A percentile compares a stretch with the other conserved stretches of the same genome.
phyloP scores from a whole-genome alignment of 352 stramenopile species.

The Globisporangium megalacanthum region DNA sequence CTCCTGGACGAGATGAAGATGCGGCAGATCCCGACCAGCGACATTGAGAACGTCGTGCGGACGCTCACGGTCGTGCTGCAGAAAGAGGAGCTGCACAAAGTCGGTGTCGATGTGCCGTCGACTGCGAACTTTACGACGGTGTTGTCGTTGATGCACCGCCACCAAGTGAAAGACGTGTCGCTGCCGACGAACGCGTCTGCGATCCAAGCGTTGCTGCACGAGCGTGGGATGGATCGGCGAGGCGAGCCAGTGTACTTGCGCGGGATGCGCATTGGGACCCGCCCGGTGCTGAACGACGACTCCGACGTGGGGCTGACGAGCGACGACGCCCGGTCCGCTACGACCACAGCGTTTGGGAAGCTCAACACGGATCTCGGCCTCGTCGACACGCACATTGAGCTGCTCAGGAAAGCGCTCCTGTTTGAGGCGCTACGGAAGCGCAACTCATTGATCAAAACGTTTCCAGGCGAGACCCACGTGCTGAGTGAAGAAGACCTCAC shows the following conservation, averaged over 20 bases:
- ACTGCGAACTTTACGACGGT: slow-evolving; percentile 46
- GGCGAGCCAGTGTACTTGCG: slow-evolving; percentile 51
- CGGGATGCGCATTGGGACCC: slow-evolving; percentile 59
- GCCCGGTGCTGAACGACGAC: slow-evolving; percentile 21
- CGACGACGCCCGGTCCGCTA: background rate
- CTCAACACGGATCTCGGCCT: slow-evolving; percentile 53
- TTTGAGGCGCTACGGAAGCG: slow-evolving; percentile 63
- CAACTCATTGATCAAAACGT: slow-evolving; percentile 68
- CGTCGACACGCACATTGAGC: slow-evolving; percentile 60
- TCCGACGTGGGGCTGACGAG: background rate
- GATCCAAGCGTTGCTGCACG: slow-evolving; percentile 44
- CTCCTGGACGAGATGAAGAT: slow-evolving; percentile 51
- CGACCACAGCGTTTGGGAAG: background rate
- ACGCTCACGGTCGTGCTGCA: slow-evolving; percentile 52
- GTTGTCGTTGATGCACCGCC: slow-evolving; percentile 41
- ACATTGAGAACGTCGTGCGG: slow-evolving; percentile 53
- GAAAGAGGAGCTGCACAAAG: slow-evolving; percentile 44
- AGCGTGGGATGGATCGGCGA: slow-evolving; percentile 52
- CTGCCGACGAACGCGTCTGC: slow-evolving; percentile 30
- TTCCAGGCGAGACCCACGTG: slow-evolving; percentile 41
- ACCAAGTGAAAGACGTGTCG: slow-evolving; percentile 49
- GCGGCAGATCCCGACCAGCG: slow-evolving; percentile 42
- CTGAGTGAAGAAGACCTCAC: slow-evolving; percentile 34
- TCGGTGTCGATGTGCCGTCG: slow-evolving; percentile 36
- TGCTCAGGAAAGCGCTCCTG: slow-evolving; percentile 52